These are phyloP conservation scores for Camelina laxa DNA, from an alignment of 345 rosid genomes.

Conservation along the genomic window DNA sequence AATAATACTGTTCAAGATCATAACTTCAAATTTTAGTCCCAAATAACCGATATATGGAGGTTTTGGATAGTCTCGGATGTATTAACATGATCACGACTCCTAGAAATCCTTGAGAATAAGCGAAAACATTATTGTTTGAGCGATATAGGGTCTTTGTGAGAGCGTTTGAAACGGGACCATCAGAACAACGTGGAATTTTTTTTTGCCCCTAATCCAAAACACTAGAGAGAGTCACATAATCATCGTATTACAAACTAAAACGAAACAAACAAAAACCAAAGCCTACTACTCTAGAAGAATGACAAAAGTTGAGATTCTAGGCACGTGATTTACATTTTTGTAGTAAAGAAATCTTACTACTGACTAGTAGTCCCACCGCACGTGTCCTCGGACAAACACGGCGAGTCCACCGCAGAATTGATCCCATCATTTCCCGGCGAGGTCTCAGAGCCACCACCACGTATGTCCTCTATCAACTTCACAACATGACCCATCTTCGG, in stretches of 20 bases:
- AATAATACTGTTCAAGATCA: too few relatives aligned
- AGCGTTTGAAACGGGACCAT: too few relatives aligned
- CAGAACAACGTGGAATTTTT: neutral
- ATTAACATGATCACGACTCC: too few relatives aligned
- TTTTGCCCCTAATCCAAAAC: neutral
- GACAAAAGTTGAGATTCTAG: conserved; percentile 5
- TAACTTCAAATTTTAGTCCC: too few relatives aligned
- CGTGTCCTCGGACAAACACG: conserved; percentile 78
- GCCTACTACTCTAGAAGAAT: conserved; percentile 16
- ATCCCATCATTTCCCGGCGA: conserved; percentile 67
- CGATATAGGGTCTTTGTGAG: too few relatives aligned
- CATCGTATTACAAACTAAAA: neutral
- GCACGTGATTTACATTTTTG: conserved; percentile 32
- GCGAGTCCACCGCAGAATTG: conserved; percentile 73
- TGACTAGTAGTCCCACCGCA: conserved; percentile 58
- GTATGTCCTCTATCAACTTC: conserved; percentile 75
- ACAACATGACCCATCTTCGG: conserved; percentile 67
- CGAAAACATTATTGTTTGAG: too few relatives aligned
- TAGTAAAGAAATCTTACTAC: conserved; percentile 37
- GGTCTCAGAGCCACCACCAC: conserved; percentile 51
- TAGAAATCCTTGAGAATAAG: too few relatives aligned
- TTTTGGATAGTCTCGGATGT: too few relatives aligned
- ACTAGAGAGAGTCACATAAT: neutral
- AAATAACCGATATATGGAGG: too few relatives aligned
- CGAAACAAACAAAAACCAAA: neutral